Evolutionary conservation across 1,139 yeast genomes (phyloP).

Genomic region (Candida buenavistaensis): DNA sequence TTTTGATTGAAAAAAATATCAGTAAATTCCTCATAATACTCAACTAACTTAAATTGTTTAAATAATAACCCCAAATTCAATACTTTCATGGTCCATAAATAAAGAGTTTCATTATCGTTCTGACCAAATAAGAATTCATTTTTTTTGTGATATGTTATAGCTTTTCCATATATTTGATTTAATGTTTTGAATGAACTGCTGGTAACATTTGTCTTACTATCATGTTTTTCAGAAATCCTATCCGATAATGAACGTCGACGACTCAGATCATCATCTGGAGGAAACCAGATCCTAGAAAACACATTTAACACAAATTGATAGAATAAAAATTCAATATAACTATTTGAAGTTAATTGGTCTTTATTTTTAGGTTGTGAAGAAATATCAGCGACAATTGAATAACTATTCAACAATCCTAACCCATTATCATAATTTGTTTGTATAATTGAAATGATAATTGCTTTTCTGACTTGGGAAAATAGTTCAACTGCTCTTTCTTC

Average conservation of each 20-base stretch:
- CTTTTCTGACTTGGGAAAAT: constrained; percentile 11
- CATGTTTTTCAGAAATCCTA: constrained; percentile 7
- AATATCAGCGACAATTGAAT: constrained; percentile 22
- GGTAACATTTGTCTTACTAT: constrained; percentile 9
- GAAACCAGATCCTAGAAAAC: constrained; percentile 24
- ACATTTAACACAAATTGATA: constrained; percentile 24
- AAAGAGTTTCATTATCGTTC: constrained; percentile 19
- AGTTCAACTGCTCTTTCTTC: constrained; percentile 6
- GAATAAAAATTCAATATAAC: constrained; percentile 28
- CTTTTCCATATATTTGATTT: constrained; percentile 22
- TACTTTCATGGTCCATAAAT: constrained; percentile 24
- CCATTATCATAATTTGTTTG: constrained; percentile 23
- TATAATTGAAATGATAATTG: constrained; percentile 15
- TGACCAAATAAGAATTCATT: constrained; percentile 18
- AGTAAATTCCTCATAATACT: constrained; percentile 24
- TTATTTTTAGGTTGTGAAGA: constrained; percentile 24
- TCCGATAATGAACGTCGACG: constrained; percentile 1
- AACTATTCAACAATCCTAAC: constrained; percentile 19
- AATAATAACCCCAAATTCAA: constrained; percentile 24
- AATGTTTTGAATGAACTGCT: constrained; percentile 17
- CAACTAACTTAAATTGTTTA: constrained; percentile 25
- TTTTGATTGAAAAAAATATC: constrained; percentile 15
- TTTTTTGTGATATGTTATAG: constrained; percentile 22
- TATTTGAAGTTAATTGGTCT: constrained; percentile 20
- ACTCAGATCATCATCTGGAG: constrained; percentile 12